A percentile compares a stretch with the other conserved stretches of the same genome.
phyloP scores from a whole-genome alignment of 129 eudicot genomes.

The Glebionis coronaria region DNA sequence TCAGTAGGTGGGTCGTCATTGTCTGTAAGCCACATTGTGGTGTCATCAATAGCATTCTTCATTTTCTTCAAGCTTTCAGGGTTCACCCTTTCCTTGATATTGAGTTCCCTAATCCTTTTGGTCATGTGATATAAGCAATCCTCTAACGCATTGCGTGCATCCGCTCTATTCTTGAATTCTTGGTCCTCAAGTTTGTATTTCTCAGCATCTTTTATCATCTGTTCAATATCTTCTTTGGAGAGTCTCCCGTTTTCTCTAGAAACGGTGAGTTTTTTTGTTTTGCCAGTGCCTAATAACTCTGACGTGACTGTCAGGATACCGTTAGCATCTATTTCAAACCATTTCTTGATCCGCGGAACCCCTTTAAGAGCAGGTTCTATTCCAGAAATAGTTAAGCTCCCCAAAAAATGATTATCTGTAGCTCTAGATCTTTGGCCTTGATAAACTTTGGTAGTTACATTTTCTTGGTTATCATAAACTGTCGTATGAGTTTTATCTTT shows the following conservation, averaged over 20 bases:
- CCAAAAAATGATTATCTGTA: conserved; percentile 6
- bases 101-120: conserved; percentile 6
- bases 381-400: background rate
- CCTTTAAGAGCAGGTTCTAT: conserved; percentile 2
- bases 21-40: conserved; percentile 9
- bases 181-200: no score
- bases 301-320: no score
- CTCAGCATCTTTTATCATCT: no score
- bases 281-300: conserved; percentile 1
- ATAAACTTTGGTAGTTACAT: background rate
- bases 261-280: conserved; percentile 15
- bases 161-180: no score
- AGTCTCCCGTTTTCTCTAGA: conserved; percentile 12
- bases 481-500: background rate
- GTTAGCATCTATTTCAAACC: no score
- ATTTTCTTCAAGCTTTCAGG: no score
- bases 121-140: conserved; percentile 14
- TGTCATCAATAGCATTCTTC: no score
- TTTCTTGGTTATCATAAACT: background rate
- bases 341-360: background rate
- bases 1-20: background rate
- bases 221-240: conserved; percentile 15
- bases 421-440: conserved; percentile 22
- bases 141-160: no score
- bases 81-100: background rate